Evolutionary conservation across 768 basidiomycete genomes (phyloP).

Genomic region (Trametes villosa): DNA sequence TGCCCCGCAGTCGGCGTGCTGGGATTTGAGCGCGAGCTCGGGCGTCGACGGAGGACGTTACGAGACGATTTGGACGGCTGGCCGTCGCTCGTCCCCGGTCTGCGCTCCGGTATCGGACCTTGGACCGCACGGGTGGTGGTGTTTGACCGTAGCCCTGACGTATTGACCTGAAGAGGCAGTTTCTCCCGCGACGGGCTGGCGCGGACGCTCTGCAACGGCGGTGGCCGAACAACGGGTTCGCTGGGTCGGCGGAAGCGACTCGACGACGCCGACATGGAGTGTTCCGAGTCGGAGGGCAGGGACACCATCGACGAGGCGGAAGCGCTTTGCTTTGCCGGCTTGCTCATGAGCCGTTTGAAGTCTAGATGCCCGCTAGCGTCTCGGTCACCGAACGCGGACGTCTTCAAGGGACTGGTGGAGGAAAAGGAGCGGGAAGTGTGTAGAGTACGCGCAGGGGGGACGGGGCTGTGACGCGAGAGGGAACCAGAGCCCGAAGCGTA

Average conservation of each 20-base stretch:
- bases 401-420: conserved; percentile 23
- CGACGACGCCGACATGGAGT: conserved; percentile 11
- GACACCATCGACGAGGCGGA: conserved; percentile 31
- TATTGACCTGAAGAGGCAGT: conserved; percentile 12
- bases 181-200: conserved; percentile 12
- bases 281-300: conserved; percentile 32
- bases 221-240: neutral
- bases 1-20: conserved; percentile 21
- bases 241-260: conserved; percentile 12
- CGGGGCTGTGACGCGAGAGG: conserved; percentile 17
- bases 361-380: conserved; percentile 33
- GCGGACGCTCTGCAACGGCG: neutral
- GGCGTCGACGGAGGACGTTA: conserved; percentile 26
- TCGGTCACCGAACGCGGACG: conserved; percentile 29
- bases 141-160: conserved; percentile 1
- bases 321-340: conserved; percentile 31
- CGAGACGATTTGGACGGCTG: conserved; percentile 12
- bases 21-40: conserved; percentile 29
- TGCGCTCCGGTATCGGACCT: conserved; percentile 18
- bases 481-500: conserved; percentile 5
- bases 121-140: neutral
- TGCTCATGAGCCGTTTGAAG: conserved; percentile 36
- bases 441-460: conserved; percentile 1
- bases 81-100: conserved; percentile 11
- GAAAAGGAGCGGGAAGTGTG: conserved; percentile 18